These are phyloP conservation scores for Monosporascus ibericus DNA, from an alignment of 2,329 filamentous ascomycete genomes.

Conservation along the genomic window DNA sequence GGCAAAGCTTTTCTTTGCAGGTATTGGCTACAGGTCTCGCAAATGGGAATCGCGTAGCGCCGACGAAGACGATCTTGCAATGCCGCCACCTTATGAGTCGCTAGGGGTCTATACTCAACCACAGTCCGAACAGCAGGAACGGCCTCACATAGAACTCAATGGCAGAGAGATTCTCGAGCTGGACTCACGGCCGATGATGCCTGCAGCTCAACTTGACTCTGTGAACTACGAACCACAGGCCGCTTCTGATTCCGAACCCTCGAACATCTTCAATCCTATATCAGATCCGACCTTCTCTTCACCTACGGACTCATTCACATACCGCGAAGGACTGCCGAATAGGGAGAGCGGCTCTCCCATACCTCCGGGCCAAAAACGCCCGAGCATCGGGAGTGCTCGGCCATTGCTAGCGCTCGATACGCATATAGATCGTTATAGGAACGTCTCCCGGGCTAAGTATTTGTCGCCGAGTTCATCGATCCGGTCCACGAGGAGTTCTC, in stretches of 20 bases:
- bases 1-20: constrained; percentile 49
- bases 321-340: background rate
- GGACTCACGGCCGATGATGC: constrained; percentile 39
- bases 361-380: constrained; percentile 3
- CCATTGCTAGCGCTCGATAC: constrained; percentile 27
- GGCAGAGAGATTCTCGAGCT: constrained; percentile 48
- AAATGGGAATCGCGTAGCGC: constrained; percentile 25
- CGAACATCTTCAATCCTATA: constrained; percentile 2
- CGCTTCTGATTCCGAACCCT: constrained; percentile 4
- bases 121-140: constrained; percentile 9
- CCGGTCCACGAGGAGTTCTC: constrained; percentile 31
- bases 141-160: constrained; percentile 36
- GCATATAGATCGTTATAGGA: constrained; percentile 20
- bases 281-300: constrained; percentile 1
- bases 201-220: constrained; percentile 20
- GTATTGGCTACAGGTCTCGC: constrained; percentile 41
- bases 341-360: background rate
- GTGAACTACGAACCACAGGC: constrained; percentile 17
- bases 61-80: constrained; percentile 25
- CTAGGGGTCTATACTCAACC: constrained; percentile 24
- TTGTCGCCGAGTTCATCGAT: constrained; percentile 27
- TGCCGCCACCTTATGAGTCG: constrained; percentile 42
- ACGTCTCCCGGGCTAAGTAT: constrained; percentile 15
- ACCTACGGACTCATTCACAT: background rate
- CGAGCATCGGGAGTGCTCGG: constrained; percentile 10